Base-by-base conservation (phyloP, 768 basidiomycete genomes). In the Suillus weaverae region DNA sequence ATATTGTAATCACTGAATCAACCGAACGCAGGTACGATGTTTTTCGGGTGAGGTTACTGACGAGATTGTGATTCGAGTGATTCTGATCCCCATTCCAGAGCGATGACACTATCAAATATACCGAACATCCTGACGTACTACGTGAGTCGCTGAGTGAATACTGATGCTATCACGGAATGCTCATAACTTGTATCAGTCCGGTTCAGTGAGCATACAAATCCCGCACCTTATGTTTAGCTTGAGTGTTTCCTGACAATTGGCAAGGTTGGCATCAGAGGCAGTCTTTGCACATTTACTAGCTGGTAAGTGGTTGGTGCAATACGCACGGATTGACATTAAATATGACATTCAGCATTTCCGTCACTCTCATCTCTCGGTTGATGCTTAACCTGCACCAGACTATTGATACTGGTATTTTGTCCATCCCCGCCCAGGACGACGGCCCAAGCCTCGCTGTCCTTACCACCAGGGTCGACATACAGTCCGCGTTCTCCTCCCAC, bases 321-420 rank as follows among this genome's bases (percentile, higher is more conserved):
- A 11, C 2, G 4, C 30, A 11, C 5, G 10, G 18, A 33, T 53
- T 11, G 10, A 53, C 20, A 18, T 53, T 20, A 32, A 60, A 5
- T 30, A 32, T 35, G 4, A 6, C 33, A 38, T 41, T 8, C 44
- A 85, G 84, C 67, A 75, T 85, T 20, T 83, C 85, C 5, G 77
- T 85, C 7, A 81, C 79, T 1, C 78, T 85, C 80, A 81, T 85
- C 73, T 85, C 83, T 16, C 84, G 84, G 20, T 77, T 87, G 4
- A 83, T 86, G 79, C 79, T 86, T 53, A 86, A 87, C 70, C 78
- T 86, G 4, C 81, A 85, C 67, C 71, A 79, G 71, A 78, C 72
- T 22, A 80, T 79, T 5, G 64, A 54, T 22, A 9, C 20, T 5
- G 64, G 64, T 14, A 60, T 65, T 22, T 61, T 61, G 14, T 64